A percentile compares a stretch with the other conserved stretches of the same genome.
These are phyloP conservation scores for Salix dunnii DNA, from an alignment of 345 rosid genomes.

Conservation along the genomic window DNA sequence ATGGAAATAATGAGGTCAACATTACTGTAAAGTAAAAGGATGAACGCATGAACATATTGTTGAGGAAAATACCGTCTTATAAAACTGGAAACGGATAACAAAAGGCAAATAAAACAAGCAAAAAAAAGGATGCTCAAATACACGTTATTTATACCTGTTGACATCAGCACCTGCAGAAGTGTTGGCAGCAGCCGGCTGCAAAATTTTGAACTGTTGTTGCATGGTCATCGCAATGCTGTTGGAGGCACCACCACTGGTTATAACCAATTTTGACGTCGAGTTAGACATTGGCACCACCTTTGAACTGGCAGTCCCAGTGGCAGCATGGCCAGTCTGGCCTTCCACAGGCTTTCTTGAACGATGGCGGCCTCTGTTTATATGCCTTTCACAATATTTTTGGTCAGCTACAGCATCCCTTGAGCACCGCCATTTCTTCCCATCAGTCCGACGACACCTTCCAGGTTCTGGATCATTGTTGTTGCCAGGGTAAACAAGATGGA, in stretches of 20 bases:
- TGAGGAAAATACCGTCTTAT: constrained; percentile 16
- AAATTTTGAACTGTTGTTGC: constrained; percentile 33
- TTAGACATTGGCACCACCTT: constrained; percentile 35
- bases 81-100: background rate
- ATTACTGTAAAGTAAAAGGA: constrained; percentile 17
- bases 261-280: constrained; percentile 23
- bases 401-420: constrained; percentile 68
- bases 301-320: constrained; percentile 30
- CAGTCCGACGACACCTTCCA: constrained; percentile 73
- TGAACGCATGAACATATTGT: constrained; percentile 13
- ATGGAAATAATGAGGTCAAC: constrained; percentile 25
- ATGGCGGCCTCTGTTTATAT: constrained; percentile 76
- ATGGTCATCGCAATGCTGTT: constrained; percentile 25
- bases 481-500: constrained; percentile 54
- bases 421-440: constrained; percentile 90
- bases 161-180: constrained; percentile 27
- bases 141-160: constrained; percentile 13
- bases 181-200: constrained; percentile 28
- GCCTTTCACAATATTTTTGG: constrained; percentile 80
- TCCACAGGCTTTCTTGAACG: constrained; percentile 91
- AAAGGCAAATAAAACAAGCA: background rate
- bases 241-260: constrained; percentile 29
- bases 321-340: constrained; percentile 51
- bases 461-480: constrained; percentile 59
- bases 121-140: background rate